These are phyloP conservation scores for Rhodomyrtus tomentosa DNA, from an alignment of 345 rosid genomes.

Conservation along the genomic window DNA sequence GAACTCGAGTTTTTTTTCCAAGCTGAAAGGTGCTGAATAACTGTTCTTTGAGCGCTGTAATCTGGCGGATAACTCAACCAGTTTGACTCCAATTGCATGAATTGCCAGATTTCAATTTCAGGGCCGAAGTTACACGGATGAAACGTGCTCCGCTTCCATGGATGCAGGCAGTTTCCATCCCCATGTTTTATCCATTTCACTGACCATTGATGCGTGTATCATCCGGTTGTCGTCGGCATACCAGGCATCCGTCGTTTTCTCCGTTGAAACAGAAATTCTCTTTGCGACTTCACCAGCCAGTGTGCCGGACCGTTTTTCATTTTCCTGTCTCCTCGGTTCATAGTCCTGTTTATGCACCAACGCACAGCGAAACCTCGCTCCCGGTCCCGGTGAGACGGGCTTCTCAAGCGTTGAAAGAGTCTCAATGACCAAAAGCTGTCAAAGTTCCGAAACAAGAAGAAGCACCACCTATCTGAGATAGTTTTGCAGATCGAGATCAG, in stretches of 20 bases:
- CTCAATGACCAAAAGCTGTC: background rate
- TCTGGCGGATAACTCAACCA: background rate
- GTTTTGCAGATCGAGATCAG: background rate
- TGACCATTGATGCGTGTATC: background rate
- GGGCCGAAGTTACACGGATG: background rate
- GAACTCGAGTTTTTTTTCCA: background rate
- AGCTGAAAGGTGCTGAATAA: background rate
- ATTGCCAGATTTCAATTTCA: background rate
- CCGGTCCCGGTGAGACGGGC: background rate
- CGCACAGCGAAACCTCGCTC: background rate
- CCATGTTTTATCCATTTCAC: background rate
- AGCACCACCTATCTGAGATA: background rate
- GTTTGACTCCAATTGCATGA: background rate
- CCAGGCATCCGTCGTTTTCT: background rate
- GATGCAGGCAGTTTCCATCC: background rate
- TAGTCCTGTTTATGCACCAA: background rate
- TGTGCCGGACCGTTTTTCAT: background rate
- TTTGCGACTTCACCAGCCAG: background rate
- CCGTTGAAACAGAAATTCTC: background rate
- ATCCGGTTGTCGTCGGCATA: background rate
- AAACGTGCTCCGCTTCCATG: background rate
- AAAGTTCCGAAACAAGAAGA: background rate
- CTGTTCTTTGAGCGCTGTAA: background rate
- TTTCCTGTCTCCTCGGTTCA: background rate
- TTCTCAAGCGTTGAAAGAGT: background rate